Conservation (phyloP, 768 basidiomycete species). For the Hericium coralloides region DNA sequence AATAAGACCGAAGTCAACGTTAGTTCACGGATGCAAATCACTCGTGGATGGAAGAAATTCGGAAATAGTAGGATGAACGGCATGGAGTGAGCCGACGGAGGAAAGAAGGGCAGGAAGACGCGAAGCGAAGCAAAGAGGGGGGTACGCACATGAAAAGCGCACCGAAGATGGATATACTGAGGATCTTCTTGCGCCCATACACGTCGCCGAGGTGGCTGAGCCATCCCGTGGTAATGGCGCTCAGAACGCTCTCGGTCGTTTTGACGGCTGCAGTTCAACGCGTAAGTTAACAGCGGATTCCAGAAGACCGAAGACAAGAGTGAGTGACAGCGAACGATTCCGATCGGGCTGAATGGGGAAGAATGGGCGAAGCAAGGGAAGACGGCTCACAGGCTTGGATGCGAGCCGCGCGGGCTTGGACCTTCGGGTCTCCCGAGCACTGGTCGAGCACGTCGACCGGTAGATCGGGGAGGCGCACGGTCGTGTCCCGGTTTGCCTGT, state of each 20-base stretch:
- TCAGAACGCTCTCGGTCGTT: constrained; percentile 15
- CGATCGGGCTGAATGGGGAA: no score
- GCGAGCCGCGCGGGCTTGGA: constrained; percentile 15
- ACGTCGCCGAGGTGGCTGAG: constrained; percentile 12
- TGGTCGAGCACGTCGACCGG: constrained; percentile 4
- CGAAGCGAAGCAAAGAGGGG: background rate
- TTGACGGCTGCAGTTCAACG: constrained; percentile 8
- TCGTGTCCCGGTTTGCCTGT: no score
- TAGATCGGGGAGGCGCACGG: constrained; percentile 3
- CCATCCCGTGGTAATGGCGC: constrained; percentile 15
- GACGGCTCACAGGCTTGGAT: constrained; percentile 12
- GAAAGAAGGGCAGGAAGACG: no score
- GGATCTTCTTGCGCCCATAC: constrained; percentile 12
- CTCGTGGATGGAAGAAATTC: background rate
- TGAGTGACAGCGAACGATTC: no score
- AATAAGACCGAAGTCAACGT: background rate
- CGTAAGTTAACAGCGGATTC: background rate
- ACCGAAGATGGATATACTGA: constrained; percentile 13
- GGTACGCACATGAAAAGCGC: constrained; percentile 14
- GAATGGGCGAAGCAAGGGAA: background rate
- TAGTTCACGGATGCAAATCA: background rate
- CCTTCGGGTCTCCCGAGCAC: constrained; percentile 11
- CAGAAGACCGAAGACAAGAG: no score
- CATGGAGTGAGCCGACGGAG: no score
- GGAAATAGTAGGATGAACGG: no score